Base-by-base conservation (phyloP, 305 asterid genomes). In the Striga hermonthica region DNA sequence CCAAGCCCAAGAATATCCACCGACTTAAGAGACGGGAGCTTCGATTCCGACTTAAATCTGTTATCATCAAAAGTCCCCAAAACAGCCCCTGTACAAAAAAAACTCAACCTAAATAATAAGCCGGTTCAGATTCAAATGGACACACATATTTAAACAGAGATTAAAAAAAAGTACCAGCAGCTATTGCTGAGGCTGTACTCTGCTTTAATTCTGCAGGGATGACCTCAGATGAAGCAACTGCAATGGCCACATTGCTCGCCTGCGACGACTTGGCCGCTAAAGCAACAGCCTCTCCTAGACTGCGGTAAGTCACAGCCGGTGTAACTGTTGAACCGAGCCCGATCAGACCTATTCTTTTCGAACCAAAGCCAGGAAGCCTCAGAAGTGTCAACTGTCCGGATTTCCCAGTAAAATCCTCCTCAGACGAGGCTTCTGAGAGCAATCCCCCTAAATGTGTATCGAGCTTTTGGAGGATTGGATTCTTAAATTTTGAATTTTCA, bases 1-100 rank as follows among this genome's bases (percentile, higher is more conserved):
- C 99, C 99, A 58, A 90, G 87, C 70, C 99, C 99, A 67, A 93
- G 78, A 80, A 93, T 81, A 56, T 93, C 97, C 72, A 93, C 80
- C 10, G 91, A 85, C 66, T 81, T 81, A 31, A 93, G 84, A 57
- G 82, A 56, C 38, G 85, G 78, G 48, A 72, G 76, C 80, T 90
- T 90, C 36, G 92, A 81, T 76, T 86, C 95, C 1, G 96, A 88
- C 72, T 86, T 93, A 71, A 93, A 93, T 73, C 99, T 85, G 62
- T 57, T 82, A 76, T 93, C 97, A 68, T 93, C 99, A 76, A 83
- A 87, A 47, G 83, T 88, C 64, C 96, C 99, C 70, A 90, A 68
- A 43, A 83, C 72, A 60, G 96, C 77, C 57, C 98, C 97, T 92
- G 73, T 38, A 56, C 16, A 48, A 10, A 63, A 53, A 10, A 13